Percentiles rank a stretch among this genome's conserved stretches.
Conservation (phyloP, 352 stramenopile species). For the Phytophthora tubulina region DNA sequence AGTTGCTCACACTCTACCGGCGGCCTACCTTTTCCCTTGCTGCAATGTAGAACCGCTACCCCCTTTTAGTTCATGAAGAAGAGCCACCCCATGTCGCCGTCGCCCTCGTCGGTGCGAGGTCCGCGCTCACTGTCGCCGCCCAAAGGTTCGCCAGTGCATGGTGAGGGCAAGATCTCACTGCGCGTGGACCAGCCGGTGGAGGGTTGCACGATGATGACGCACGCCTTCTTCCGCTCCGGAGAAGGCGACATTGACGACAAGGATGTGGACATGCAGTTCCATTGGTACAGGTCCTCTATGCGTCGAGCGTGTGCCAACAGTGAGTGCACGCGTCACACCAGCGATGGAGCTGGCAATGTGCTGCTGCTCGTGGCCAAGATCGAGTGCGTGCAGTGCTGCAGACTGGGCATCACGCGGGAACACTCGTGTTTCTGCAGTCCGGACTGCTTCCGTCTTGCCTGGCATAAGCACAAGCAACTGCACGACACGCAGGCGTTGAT, state of each 20-base stretch:
- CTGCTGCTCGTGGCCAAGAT: slow-evolving; percentile 76
- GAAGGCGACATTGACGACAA: slow-evolving; percentile 80
- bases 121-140: slow-evolving; percentile 51
- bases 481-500: slow-evolving; percentile 50
- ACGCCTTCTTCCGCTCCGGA: slow-evolving; percentile 80
- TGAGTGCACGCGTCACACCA: slow-evolving; percentile 57
- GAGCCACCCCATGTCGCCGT: slow-evolving; percentile 40
- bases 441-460: slow-evolving; percentile 75
- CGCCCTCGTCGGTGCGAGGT: slow-evolving; percentile 20
- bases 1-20: slow-evolving; percentile 26
- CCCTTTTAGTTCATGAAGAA: slow-evolving; percentile 44
- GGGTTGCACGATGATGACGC: slow-evolving; percentile 74
- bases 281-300: slow-evolving; percentile 72
- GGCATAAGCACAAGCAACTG: slow-evolving; percentile 75
- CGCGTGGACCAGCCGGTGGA: slow-evolving; percentile 81
- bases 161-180: slow-evolving; percentile 80
- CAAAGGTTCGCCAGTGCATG: slow-evolving; percentile 64
- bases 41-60: slow-evolving; percentile 30
- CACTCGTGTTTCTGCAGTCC: slow-evolving; percentile 76
- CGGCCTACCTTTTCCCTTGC: slow-evolving; percentile 14
- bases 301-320: slow-evolving; percentile 69
- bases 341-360: slow-evolving; percentile 72
- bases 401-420: slow-evolving; percentile 69
- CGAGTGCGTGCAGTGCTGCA: slow-evolving; percentile 76
- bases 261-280: slow-evolving; percentile 73